Conservation (phyloP, 1,284 basidiomycete genomes). For the Leccinum pallidistipes region DNA sequence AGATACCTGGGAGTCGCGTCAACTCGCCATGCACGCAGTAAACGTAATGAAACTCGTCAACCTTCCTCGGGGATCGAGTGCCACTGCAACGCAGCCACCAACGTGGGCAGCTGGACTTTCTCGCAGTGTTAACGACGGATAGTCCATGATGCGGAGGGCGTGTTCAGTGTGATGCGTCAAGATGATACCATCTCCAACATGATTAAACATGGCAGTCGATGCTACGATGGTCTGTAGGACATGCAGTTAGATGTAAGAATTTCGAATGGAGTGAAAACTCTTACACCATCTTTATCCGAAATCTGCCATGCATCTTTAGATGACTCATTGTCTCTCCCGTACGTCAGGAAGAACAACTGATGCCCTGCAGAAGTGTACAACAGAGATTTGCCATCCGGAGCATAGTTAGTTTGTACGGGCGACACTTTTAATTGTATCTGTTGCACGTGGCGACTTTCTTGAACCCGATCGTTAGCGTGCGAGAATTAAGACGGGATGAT, state of each 20-base stretch:
- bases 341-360: constrained; percentile 57
- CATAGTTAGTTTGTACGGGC: constrained; percentile 64
- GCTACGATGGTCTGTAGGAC: constrained; percentile 40
- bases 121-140: constrained; percentile 55
- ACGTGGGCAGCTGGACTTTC: constrained; percentile 71
- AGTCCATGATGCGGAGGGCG: constrained; percentile 64
- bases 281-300: constrained; percentile 49
- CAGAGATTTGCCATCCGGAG: constrained; percentile 66
- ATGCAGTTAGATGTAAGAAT: not conserved
- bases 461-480: constrained; percentile 14
- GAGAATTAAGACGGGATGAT: not conserved
- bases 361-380: constrained; percentile 61
- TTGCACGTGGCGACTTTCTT: constrained; percentile 69
- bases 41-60: constrained; percentile 22
- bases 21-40: not conserved
- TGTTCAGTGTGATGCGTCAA: constrained; percentile 62
- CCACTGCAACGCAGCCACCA: constrained; percentile 70
- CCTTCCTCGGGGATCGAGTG: constrained; percentile 74
- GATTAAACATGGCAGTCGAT: constrained; percentile 69
- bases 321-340: constrained; percentile 53
- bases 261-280: constrained; percentile 4
- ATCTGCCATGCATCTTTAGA: constrained; percentile 60
- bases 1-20: constrained; percentile 52
- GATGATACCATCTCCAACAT: constrained; percentile 67
- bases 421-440: constrained; percentile 54